phyloP scores from a whole-genome alignment of 139 green algal genomes.

The Edaphochlamys debaryana region DNA sequence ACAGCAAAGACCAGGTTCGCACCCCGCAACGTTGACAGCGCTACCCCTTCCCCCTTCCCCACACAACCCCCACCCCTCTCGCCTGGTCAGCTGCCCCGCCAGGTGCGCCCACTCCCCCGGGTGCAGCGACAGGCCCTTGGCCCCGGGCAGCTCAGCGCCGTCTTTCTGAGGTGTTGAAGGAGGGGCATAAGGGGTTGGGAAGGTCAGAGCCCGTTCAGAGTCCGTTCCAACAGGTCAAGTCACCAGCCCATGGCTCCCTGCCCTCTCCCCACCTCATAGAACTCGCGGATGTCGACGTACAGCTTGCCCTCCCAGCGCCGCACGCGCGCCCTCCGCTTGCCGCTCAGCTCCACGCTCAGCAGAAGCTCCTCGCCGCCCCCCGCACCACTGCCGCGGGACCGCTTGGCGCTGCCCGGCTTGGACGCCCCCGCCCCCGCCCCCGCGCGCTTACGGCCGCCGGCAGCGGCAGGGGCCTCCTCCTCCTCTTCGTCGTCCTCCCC shows the following conservation, averaged over 20 bases:
- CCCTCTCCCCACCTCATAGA: constrained; percentile 46
- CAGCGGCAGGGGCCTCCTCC: neutral
- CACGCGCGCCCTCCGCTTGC: constrained; percentile 39
- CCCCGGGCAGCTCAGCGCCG: constrained; percentile 60
- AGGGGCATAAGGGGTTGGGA: too few species aligned
- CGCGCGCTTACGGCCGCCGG: too few species aligned
- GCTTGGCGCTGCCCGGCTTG: constrained; percentile 19
- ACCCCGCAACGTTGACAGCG: too few species aligned
- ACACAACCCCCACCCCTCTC: too few species aligned
- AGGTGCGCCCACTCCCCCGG: constrained; percentile 63
- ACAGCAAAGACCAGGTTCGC: too few species aligned
- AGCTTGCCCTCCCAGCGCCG: constrained; percentile 56
- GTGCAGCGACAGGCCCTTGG: constrained; percentile 68
- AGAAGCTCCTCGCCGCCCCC: neutral
- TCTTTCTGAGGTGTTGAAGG: neutral
- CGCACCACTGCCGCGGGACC: neutral
- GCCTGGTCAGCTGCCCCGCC: constrained; percentile 37
- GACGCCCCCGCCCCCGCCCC: neutral
- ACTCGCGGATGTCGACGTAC: constrained; percentile 60
- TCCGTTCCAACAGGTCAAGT: too few species aligned
- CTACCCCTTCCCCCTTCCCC: too few species aligned
- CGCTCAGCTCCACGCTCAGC: constrained; percentile 16
- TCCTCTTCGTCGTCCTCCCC: neutral
- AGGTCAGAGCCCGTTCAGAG: too few species aligned
- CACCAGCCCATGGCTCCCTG: too few species aligned